A percentile compares a stretch with the other conserved stretches of the same genome.
Evolutionary conservation across 1,284 basidiomycete genomes (phyloP).

Genomic region (Cystobasidium pallidum): DNA sequence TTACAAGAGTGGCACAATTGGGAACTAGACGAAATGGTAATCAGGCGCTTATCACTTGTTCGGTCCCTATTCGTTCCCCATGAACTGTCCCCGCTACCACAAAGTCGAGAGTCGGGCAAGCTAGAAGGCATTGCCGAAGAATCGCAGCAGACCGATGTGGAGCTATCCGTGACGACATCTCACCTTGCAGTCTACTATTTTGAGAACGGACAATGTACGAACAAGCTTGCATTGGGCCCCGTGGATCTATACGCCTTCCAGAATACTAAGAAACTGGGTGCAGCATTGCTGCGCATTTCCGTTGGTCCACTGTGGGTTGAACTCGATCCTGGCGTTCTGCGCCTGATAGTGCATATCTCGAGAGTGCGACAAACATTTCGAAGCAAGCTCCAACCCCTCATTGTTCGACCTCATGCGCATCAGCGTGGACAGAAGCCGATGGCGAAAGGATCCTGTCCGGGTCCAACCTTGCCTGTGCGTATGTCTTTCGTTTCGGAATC

Average conservation of each 20-base stretch:
- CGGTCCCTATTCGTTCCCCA: conserved; percentile 19
- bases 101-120: neutral
- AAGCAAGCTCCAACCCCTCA: conserved; percentile 27
- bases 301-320: conserved; percentile 1
- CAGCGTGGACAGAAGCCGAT: neutral
- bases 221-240: conserved; percentile 40
- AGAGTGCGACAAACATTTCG: conserved; percentile 18
- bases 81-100: neutral
- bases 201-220: conserved; percentile 27
- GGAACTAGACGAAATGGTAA: conserved; percentile 47
- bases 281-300: conserved; percentile 17
- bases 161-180: conserved; percentile 6
- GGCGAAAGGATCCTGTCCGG: neutral
- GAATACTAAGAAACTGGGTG: neutral
- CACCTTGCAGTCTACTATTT: conserved; percentile 35
- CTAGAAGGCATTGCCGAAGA: neutral
- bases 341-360: conserved; percentile 28
- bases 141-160: conserved; percentile 6
- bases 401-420: conserved; percentile 25
- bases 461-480: conserved; percentile 6
- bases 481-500: neutral
- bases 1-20: conserved; percentile 46
- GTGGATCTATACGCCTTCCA: conserved; percentile 28
- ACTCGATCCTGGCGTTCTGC: conserved; percentile 29
- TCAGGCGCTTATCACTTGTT: conserved; percentile 40